A percentile compares a stretch with the other conserved stretches of the same genome.
These are phyloP conservation scores for Aquilaria agallochum DNA, from an alignment of 441 rosid genomes.

Conservation along the genomic window DNA sequence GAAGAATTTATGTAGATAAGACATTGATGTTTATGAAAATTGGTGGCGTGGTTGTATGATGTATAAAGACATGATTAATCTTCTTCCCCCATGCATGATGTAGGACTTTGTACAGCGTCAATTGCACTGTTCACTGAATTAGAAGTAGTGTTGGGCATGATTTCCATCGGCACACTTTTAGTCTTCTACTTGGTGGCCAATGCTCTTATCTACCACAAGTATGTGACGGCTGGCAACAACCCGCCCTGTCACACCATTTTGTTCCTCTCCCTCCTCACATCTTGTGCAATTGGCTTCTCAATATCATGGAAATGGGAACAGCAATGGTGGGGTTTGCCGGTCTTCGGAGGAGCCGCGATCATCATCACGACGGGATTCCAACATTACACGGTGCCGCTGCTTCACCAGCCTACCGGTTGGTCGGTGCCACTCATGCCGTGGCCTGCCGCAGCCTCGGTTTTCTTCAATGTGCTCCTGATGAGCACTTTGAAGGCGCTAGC, in stretches of 20 bases:
- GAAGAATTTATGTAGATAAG: too few relatives aligned
- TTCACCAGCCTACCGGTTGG: conserved; percentile 37
- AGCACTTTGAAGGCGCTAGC: conserved; percentile 52
- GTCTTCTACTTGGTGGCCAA: conserved; percentile 90
- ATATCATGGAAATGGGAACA: conserved; percentile 55
- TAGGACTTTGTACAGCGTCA: conserved; percentile 90
- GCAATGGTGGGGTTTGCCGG: conserved; percentile 48
- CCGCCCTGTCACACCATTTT: conserved; percentile 49
- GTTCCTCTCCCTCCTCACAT: conserved; percentile 67
- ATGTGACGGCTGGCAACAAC: conserved; percentile 39
- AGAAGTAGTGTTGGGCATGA: conserved; percentile 54
- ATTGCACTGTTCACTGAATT: conserved; percentile 87
- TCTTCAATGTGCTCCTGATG: conserved; percentile 73
- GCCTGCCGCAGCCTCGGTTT: conserved; percentile 74
- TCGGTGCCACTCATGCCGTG: conserved; percentile 91
- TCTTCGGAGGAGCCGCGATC: conserved; percentile 34
- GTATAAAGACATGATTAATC: not conserved
- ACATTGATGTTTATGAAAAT: too few relatives aligned
- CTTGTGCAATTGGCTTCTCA: conserved; percentile 53
- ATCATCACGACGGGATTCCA: conserved; percentile 33
- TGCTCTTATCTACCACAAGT: conserved; percentile 72
- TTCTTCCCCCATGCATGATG: conserved; percentile 9
- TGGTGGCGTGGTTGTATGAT: too few relatives aligned
- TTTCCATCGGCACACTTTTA: conserved; percentile 72
- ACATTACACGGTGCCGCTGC: conserved; percentile 31